Evolutionary conservation across 352 stramenopile genomes (phyloP).

Genomic region (Pythium biforme): DNA sequence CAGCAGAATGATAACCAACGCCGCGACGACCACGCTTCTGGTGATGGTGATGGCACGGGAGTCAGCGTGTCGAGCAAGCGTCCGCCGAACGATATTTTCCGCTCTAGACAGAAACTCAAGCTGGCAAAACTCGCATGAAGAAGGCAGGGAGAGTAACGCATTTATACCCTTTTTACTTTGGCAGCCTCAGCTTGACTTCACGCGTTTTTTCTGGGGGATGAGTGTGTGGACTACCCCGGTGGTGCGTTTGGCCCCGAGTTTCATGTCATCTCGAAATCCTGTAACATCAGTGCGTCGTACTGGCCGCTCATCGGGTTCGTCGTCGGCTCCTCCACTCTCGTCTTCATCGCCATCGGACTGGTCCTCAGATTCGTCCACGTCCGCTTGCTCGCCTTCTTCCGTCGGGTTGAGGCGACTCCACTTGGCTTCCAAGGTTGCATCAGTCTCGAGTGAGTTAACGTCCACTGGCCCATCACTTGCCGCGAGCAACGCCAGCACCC

Average conservation of each 20-base stretch:
- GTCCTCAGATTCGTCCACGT: background rate
- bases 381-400: background rate
- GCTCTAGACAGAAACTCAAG: constrained; percentile 83
- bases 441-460: background rate
- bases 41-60: constrained; percentile 29
- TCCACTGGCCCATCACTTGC: background rate
- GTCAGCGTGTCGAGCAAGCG: constrained; percentile 73
- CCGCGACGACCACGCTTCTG: constrained; percentile 38
- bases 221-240: constrained; percentile 11
- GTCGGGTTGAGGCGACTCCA: background rate
- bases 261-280: constrained; percentile 30
- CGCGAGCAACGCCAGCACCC: constrained; percentile 11
- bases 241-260: constrained; percentile 5
- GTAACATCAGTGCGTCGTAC: background rate
- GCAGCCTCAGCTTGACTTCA: constrained; percentile 6
- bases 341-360: constrained; percentile 6
- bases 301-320: background rate
- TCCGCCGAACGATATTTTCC: constrained; percentile 84
- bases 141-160: background rate
- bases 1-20: constrained; percentile 39
- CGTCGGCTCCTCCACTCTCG: background rate
- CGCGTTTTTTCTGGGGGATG: constrained; percentile 32
- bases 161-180: constrained; percentile 14
- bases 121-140: constrained; percentile 73
- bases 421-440: background rate